These are phyloP conservation scores for Calonectria pauciramosa DNA, from an alignment of 2,329 filamentous ascomycete genomes.

Conservation along the genomic window DNA sequence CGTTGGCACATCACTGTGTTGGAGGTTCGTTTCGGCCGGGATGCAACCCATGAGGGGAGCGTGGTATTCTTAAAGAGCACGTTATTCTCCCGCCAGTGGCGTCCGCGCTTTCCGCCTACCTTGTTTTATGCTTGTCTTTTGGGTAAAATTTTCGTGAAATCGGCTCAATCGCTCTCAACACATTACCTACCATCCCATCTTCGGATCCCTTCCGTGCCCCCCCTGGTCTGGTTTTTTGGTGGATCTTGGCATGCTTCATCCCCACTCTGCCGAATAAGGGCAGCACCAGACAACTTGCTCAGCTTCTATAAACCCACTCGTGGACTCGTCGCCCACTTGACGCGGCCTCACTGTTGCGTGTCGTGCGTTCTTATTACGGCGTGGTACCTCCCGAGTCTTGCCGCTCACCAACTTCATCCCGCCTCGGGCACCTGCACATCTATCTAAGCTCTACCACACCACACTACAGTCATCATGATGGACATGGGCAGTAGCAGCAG, in stretches of 20 bases:
- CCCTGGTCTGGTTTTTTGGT: conserved; percentile 1
- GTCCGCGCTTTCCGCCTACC: neutral
- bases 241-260: conserved; percentile 15
- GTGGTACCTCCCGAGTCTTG: neutral
- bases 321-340: conserved; percentile 5
- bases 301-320: conserved; percentile 24
- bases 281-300: conserved; percentile 18
- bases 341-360: neutral
- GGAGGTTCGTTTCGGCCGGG: conserved; percentile 10
- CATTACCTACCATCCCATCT: conserved; percentile 15
- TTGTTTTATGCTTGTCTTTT: conserved; percentile 15
- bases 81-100: neutral
- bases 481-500: conserved; percentile 36
- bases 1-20: neutral
- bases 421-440: neutral
- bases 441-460: conserved; percentile 14
- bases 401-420: neutral
- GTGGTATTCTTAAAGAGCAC: neutral
- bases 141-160: conserved; percentile 25
- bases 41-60: neutral
- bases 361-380: neutral
- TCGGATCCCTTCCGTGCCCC: conserved; percentile 22
- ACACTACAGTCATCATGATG: conserved; percentile 32
- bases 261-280: conserved; percentile 14
- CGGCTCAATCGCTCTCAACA: conserved; percentile 43